Base-by-base conservation (phyloP, 139 green algal species). In the Closterium sp. region DNA sequence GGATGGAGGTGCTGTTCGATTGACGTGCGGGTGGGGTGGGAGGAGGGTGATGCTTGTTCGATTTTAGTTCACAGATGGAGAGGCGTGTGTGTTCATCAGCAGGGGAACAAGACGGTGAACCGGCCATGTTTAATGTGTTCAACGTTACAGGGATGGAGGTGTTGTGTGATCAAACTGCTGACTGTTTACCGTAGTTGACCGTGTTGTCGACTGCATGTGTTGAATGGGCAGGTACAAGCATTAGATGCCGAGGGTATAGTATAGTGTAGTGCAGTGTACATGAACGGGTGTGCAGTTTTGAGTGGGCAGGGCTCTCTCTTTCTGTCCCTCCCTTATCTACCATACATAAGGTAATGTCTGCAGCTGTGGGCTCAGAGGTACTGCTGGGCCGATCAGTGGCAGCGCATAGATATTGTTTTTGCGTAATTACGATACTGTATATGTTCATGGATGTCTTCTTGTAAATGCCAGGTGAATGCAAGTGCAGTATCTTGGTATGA, bases 1-100 rank as follows among this genome's bases (percentile, higher is more conserved):
- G 88, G n/a, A 90, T 90, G 70, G 88, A 90, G 38, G 70, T 30
- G 88, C 30, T 90, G n/a, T 62, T 50, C 13, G 38, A 50, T 50
- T 50, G 38, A 50, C 7, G 7, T 50, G 4, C 32, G 87, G 70
- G 87, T 17, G 62, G 9, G 70, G 70, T 62, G 87, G 87, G 29
- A 62, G 50, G 50, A 70, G 50, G 50, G 87, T 70, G 87, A 70
- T 70, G 50, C 50, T 70, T 10, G 4, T 70, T 5, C 17, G n/a
- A 90, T 85, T 27, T 4, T 86, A 17, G 29, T 17, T 90, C 38
- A 70, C 87, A 29, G 27, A 28, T 6, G 87, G 87, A 3, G 27
- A 62, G 28, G 38, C 27, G 9, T 85, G 87, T 31, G 70, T 90
- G 62, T 90, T 70, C 87, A 90, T 28, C 27, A 90, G 28, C 62